Base-by-base conservation (phyloP, 2,329 filamentous ascomycete species). In the Hymenoscyphus albidus region DNA sequence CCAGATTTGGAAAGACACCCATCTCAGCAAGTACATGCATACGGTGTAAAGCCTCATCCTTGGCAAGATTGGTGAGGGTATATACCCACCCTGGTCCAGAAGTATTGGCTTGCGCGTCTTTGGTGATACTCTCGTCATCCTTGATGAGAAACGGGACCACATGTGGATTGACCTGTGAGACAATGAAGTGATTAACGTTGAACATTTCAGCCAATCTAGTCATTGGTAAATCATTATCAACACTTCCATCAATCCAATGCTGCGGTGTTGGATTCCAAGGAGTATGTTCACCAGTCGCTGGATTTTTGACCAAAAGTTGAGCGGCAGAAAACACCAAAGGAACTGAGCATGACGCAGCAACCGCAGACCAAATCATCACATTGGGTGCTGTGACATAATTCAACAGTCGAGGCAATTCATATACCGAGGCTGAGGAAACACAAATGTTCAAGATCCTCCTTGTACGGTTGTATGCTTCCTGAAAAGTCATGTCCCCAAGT, bases 171-270 rank as follows among this genome's bases (percentile, higher is more conserved):
- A 97, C 93, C 75, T 98, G 94, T 0, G 93, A 97, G 18, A 97
- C 94, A 70, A 98, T 97, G 74, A 97, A 97, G 75, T 97, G 94
- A 73, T 97, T 97, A 75, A 97, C 93, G 73, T 97, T 97, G 81
- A 97, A 97, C 90, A 97, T 93, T 74, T 97, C 93, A 0, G 93
- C 88, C 16, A 98, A 81, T 1, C 92, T 86, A 22, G 89, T 92
- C 87, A 96, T 96, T 1, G 94, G 94, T 2, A 98, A 81, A 76
- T 98, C 94, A 65, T 95, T 95, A 74, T 97, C 93, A 27, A 98
- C 92, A 0, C 93, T 97, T 0, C 94, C 94, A 75, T 98, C 94
- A 61, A 98, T 96, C 85, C 92, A 97, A 69, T 87, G 86, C 74
- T 93, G 90, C 35, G 91, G 89, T 3, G 89, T 89, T 14, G 92